Evolutionary conservation across 768 basidiomycete genomes (phyloP), one percentile per base, ranked within the genome.

Genomic region (Mrakia blollopis): DNA sequence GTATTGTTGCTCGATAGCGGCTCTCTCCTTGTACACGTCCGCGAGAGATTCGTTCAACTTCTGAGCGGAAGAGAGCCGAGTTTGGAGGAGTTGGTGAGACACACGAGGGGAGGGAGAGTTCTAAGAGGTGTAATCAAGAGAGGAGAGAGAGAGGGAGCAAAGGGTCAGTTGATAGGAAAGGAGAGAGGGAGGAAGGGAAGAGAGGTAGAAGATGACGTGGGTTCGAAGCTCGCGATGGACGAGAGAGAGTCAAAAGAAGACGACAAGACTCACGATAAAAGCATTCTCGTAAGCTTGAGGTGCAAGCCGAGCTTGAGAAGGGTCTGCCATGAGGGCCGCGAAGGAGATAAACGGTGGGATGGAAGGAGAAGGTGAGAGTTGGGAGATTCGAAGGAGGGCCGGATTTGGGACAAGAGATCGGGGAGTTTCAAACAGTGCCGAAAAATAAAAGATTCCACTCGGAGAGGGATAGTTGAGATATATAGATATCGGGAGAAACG

Each of bases 21-120:
- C 81, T 16, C 84, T 78, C 72, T 83, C 82, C 61, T 81, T 81
- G 78, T 80, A 82, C 54, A 83, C 78, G 69, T 84, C 84, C 54
- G 82, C 82, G 3, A 84, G 71, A 2, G 80, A 78, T 61, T 83
- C 81, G 57, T 82, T 78, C 62, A 81, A 80, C 30, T 81, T 80
- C 1, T 79, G 79, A 0, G 83, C 82, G 39, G 79, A 72, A 10
- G 80, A 78, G 10, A 83, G 57, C 0, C 83, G 79, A 0, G 78
- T 61, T 71, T 80, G 80, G 1, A 84, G 78, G 1, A 80, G 28
- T 4, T 52, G 21, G 41, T 78, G 77, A 7, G 77, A 54, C 30
- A 37, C 52, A 16, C 72, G 67, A 4, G 73, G 77, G 50, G 67
- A 68, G 14, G 77, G 44, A 2, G 57, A n/a, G 72, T 74, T 71